Base-by-base conservation (phyloP, 768 basidiomycete species). In the Xerocomellus intermedius region DNA sequence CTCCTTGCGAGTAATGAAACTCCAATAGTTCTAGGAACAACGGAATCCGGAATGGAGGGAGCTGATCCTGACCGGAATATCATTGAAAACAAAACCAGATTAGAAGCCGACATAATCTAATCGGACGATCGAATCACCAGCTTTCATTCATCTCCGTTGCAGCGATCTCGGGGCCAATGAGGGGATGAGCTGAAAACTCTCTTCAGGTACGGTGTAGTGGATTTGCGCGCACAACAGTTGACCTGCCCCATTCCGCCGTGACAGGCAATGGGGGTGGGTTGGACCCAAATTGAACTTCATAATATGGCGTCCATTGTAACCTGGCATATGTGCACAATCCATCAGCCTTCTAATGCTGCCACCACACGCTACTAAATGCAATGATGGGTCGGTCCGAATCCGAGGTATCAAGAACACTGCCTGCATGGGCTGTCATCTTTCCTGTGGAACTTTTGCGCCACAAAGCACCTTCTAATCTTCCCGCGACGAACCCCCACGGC, bases 171-270 rank as follows among this genome's bases (percentile, higher is more conserved):
- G 41, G 26, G 32, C 19, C 48, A 24, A 17, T 35, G 21, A 41
- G 47, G 22, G 35, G 47, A 30, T 50, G 54, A 60, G 54, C 8
- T 53, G 45, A 4, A 49, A 42, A 35, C 48, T 33, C 60, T 26
- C 33, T 45, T 58, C 56, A 58, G 56, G 52, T 59, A 56, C 42
- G 32, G 13, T 28, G n/a, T 38, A 30, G 35, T 49, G 19, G 42
- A 57, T 39, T 52, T 46, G 32, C 22, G 47, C 22, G 19, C 24
- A 37, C 49, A 16, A 24, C 36, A 13, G 6, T 39, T 49, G 14
- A 37, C 37, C n/a, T 21, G 39, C 21, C 12, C 14, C 26, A 4
- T 32, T 55, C 16, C 8, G 38, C 33, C 36, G 13, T 38, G 36
- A 14, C 32, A 42, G 52, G 32, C 19, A 32, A 41, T 12, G 9